Conservation (phyloP, 2,329 filamentous ascomycete genomes). For the Alternaria ventricosa region DNA sequence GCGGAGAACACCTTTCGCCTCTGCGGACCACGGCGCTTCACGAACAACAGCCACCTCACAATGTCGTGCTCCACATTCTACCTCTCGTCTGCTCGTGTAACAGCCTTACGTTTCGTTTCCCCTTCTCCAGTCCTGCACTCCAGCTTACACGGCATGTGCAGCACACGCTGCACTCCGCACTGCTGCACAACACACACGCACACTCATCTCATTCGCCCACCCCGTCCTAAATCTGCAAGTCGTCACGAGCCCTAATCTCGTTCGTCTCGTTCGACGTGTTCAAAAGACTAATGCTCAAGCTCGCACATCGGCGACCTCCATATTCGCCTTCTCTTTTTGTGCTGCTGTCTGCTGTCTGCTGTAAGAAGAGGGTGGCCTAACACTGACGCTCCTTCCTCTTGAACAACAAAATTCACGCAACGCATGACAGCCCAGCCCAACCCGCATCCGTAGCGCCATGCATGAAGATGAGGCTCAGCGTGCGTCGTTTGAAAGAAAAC, state of each 20-base stretch:
- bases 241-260: conserved; percentile 9
- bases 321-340: background rate
- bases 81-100: background rate
- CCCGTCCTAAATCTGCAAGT: conserved; percentile 1
- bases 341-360: background rate
- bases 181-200: conserved; percentile 14
- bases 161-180: conserved; percentile 20
- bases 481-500: background rate
- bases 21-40: background rate
- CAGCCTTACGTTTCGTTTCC: background rate
- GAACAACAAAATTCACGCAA: background rate
- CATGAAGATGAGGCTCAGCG: conserved; percentile 23
- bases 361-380: background rate
- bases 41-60: background rate
- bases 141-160: conserved; percentile 18
- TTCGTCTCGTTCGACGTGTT: background rate
- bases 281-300: background rate
- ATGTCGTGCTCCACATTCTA: background rate
- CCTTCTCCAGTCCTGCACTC: conserved; percentile 5
- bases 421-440: conserved; percentile 1
- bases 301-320: conserved; percentile 17
- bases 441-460: conserved; percentile 6
- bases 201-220: conserved; percentile 3
- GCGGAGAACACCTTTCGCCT: background rate
- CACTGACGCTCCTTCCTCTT: background rate